Conservation (phyloP, 139 green algal genomes). For the Dunaliella primolecta region DNA sequence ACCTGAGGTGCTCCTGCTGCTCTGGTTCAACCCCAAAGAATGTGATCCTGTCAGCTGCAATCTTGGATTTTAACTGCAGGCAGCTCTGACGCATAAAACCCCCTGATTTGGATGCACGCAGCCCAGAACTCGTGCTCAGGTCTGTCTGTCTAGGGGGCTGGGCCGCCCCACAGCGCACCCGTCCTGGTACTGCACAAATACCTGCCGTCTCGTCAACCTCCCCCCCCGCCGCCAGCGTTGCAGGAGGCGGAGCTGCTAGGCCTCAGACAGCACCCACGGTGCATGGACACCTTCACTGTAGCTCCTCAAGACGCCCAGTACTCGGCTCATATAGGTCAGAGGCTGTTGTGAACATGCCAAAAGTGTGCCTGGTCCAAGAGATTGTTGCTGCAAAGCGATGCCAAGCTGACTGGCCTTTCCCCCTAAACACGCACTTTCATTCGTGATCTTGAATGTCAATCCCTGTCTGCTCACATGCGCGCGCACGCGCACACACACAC, state of each 20-base stretch:
- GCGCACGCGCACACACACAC: not conserved
- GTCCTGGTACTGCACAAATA: too few relatives aligned
- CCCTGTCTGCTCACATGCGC: not conserved
- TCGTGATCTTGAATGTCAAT: not conserved
- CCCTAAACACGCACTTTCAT: not conserved
- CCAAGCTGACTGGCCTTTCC: not conserved
- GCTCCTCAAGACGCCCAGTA: too few relatives aligned
- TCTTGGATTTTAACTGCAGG: not conserved
- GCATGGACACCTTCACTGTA: too few relatives aligned
- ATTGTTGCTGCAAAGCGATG: not conserved
- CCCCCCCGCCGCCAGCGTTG: too few relatives aligned
- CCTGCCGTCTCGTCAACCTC: too few relatives aligned
- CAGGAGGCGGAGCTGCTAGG: too few relatives aligned
- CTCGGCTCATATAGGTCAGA: not conserved
- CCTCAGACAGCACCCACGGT: too few relatives aligned
- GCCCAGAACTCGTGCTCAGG: not conserved
- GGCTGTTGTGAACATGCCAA: not conserved
- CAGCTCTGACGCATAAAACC: too few relatives aligned
- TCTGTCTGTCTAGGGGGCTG: not conserved
- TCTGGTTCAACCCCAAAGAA: not conserved
- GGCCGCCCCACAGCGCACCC: too few relatives aligned
- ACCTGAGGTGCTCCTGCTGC: not conserved
- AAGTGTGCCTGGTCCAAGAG: not conserved
- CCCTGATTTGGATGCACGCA: too few relatives aligned
- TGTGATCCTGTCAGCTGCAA: not conserved